Base-by-base conservation (phyloP, 108 stramenopile species). In the Nannochloropsis salina region DNA sequence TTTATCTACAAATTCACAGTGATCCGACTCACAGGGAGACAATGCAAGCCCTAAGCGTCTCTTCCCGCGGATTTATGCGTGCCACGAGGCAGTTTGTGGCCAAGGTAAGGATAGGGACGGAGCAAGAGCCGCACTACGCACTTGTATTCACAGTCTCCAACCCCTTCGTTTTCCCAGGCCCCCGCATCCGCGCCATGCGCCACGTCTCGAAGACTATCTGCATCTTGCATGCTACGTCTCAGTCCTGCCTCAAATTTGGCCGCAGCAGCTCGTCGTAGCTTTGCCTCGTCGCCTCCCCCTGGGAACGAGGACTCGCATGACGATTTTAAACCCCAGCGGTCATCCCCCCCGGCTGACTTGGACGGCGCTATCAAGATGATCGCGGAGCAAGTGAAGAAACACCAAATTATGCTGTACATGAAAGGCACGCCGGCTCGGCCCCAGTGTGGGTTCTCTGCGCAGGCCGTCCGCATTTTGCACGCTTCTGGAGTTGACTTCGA, bases 361-460 rank as follows among this genome's bases (percentile, higher is more conserved):
- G 91, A 91, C 42, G 90, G 86, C 83, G 88, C 93, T 22, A 31
- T 80, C 22, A 89, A 82, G 18, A 42, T 91, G 44, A 86, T 93
- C 82, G 61, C 90, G 80, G 80, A 91, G 41, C 44, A 90, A 86
- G 91, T 91, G 42, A 86, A 87, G 44, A 86, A 84, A 47, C 89
- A 89, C 74, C 43, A 84, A 42, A 89, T 99, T 80, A 96, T 99
- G 96, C 93, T 99, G n/a, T 99, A 98, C 94, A 99, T 99, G 99
- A 99, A 99, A 90, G 99, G 99, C 45, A 97, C 95, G 42, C 98
- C 98, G 18, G 44, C 88, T 43, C 92, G 93, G 90, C 99, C 99
- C 18, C 94, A 94, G 93, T 99, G 99, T 90, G 99, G 99, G 42
- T 99, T 99, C 91, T 95, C 94, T 43, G 93, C 94, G 80, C 94